Conservation (phyloP, 2,329 filamentous ascomycete genomes). For the Colletotrichum sp. region DNA sequence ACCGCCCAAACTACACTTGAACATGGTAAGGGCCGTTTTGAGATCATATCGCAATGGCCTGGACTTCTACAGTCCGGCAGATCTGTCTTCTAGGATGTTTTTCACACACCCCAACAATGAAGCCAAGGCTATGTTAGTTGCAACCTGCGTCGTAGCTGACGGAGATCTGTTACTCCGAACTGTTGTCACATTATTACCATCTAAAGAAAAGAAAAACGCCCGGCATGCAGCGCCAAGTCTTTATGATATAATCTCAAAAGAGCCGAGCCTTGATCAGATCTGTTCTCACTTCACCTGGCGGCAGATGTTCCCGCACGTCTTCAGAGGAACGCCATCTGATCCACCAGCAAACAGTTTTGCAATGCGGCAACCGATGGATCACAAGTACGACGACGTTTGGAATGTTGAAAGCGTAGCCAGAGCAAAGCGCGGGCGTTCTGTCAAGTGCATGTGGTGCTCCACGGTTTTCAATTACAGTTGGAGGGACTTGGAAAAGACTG, state of each 20-base stretch:
- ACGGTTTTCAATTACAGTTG: neutral
- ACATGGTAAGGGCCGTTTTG: rapidly evolving
- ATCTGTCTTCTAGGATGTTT: rapidly evolving
- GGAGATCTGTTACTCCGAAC: rapidly evolving
- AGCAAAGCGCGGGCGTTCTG: neutral
- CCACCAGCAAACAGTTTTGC: rapidly evolving
- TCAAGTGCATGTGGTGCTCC: neutral
- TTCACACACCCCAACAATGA: rapidly evolving
- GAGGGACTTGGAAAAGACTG: rapidly evolving
- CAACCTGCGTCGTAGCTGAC: rapidly evolving
- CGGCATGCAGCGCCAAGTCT: rapidly evolving
- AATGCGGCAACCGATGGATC: rapidly evolving
- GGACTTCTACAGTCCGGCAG: rapidly evolving
- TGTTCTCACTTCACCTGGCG: rapidly evolving
- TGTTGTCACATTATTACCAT: neutral
- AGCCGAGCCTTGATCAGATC: rapidly evolving
- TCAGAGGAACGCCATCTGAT: rapidly evolving
- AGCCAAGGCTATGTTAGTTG: rapidly evolving
- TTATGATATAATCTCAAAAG: rapidly evolving
- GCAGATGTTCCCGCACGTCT: neutral
- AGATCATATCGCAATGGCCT: rapidly evolving
- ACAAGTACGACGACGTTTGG: neutral
- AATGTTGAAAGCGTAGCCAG: rapidly evolving
- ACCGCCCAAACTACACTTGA: neutral
- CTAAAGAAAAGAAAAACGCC: rapidly evolving